Evolutionary conservation across 2,329 filamentous ascomycete genomes (phyloP).

Genomic region (Aspergillus cejpii): DNA sequence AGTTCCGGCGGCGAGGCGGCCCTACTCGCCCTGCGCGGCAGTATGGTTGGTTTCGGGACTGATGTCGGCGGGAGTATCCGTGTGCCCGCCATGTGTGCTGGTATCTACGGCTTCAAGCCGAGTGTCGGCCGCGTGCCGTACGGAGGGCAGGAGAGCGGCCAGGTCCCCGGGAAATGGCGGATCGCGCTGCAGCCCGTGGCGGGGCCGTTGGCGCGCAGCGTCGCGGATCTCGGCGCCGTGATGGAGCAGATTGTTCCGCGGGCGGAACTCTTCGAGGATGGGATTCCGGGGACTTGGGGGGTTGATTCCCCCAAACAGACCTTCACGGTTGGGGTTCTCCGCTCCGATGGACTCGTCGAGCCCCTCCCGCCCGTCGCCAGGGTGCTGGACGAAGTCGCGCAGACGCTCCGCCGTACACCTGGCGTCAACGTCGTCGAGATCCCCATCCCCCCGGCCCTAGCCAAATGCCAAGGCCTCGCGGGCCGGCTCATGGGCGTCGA

Average conservation of each 20-base stretch:
- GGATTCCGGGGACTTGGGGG: constrained; percentile 40
- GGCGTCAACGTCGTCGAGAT: constrained; percentile 56
- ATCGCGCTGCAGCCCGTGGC: constrained; percentile 46
- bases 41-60: constrained; percentile 55
- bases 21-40: constrained; percentile 53
- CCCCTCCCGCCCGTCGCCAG: constrained; percentile 38
- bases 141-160: constrained; percentile 47
- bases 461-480: constrained; percentile 51
- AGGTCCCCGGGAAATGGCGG: constrained; percentile 44
- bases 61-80: constrained; percentile 50
- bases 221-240: constrained; percentile 42
- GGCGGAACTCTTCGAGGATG: constrained; percentile 48
- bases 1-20: constrained; percentile 60
- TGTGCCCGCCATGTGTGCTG: constrained; percentile 47
- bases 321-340: constrained; percentile 40
- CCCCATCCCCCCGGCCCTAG: constrained; percentile 47
- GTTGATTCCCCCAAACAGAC: constrained; percentile 17
- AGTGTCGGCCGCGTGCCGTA: constrained; percentile 45
- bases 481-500: constrained; percentile 55
- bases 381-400: constrained; percentile 36
- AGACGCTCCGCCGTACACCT: constrained; percentile 25
- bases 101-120: constrained; percentile 49
- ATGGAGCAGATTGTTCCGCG: constrained; percentile 48
- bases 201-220: constrained; percentile 37
- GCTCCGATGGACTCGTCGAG: constrained; percentile 36